Conservation (phyloP, 352 stramenopile species). For the Globisporangium acanthophoron region DNA sequence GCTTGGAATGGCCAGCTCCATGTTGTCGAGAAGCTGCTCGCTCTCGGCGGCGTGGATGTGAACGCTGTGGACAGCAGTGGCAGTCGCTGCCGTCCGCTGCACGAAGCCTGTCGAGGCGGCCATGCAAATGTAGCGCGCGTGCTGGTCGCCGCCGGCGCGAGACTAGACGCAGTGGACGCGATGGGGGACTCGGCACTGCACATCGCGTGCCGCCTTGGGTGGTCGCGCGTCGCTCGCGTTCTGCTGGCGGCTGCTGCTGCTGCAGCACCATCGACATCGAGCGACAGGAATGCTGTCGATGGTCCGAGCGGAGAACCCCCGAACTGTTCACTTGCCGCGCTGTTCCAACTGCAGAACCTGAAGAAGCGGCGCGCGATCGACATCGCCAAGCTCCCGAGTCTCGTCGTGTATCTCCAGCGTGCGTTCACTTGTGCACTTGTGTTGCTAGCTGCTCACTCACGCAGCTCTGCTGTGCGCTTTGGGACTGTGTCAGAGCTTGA, state of each 20-base stretch:
- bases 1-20: slow-evolving; percentile 36
- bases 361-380: slow-evolving; percentile 46
- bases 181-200: slow-evolving; percentile 53
- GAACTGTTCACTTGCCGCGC: slow-evolving; percentile 15
- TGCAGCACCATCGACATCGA: slow-evolving; percentile 1
- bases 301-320: not conserved
- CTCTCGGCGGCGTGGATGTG: slow-evolving; percentile 24
- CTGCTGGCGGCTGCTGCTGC: slow-evolving; percentile 34
- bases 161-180: slow-evolving; percentile 28
- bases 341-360: slow-evolving; percentile 42
- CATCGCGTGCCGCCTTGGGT: slow-evolving; percentile 37
- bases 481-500: too few relatives aligned
- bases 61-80: slow-evolving; percentile 46
- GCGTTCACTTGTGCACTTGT: slow-evolving; percentile 2
- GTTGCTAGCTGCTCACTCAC: too few relatives aligned
- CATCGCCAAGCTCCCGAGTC: slow-evolving; percentile 29
- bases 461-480: too few relatives aligned
- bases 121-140: slow-evolving; percentile 26
- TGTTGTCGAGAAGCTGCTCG: slow-evolving; percentile 23
- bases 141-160: slow-evolving; percentile 36
- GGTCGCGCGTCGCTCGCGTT: slow-evolving; percentile 30
- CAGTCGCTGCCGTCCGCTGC: slow-evolving; percentile 36
- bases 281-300: not conserved
- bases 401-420: slow-evolving; percentile 24
- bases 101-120: slow-evolving; percentile 51